Percentiles rank a stretch among this genome's conserved stretches.
These are phyloP conservation scores for Apiospora rasikravindrae DNA, from an alignment of 2,329 filamentous ascomycete species.

Conservation along the genomic window DNA sequence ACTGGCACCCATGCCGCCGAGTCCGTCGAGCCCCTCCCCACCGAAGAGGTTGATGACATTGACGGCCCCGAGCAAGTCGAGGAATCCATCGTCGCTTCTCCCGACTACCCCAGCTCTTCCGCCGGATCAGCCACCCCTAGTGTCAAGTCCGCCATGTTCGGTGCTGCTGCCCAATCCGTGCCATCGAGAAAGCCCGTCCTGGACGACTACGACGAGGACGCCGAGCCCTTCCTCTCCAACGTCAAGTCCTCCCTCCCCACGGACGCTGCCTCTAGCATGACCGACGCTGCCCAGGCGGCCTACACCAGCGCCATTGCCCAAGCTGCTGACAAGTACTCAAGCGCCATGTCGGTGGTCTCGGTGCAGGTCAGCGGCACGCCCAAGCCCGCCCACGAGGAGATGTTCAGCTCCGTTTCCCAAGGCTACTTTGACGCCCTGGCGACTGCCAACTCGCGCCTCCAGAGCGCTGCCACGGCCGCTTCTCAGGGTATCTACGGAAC, in stretches of 20 bases:
- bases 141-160: constrained; percentile 55
- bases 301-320: constrained; percentile 69
- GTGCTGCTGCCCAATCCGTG: constrained; percentile 56
- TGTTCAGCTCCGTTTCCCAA: constrained; percentile 70
- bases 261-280: constrained; percentile 43
- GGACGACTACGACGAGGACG: constrained; percentile 46
- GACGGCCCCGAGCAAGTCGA: constrained; percentile 38
- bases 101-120: constrained; percentile 31
- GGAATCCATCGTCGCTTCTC: constrained; percentile 41
- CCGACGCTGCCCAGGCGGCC: constrained; percentile 55
- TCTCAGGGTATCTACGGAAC: constrained; percentile 56
- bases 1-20: constrained; percentile 36
- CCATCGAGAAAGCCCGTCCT: constrained; percentile 54
- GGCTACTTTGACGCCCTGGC: constrained; percentile 71
- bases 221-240: constrained; percentile 44
- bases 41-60: constrained; percentile 30
- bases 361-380: constrained; percentile 71
- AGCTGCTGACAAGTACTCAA: constrained; percentile 71
- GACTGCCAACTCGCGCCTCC: constrained; percentile 64
- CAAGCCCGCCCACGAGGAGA: constrained; percentile 71
- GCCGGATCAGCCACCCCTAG: constrained; percentile 32
- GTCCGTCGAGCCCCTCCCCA: constrained; percentile 29
- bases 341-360: constrained; percentile 71
- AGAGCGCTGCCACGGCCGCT: constrained; percentile 59
- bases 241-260: constrained; percentile 41